Base-by-base conservation (phyloP, 2,329 filamentous ascomycete genomes). In the Talaromyces sp. region DNA sequence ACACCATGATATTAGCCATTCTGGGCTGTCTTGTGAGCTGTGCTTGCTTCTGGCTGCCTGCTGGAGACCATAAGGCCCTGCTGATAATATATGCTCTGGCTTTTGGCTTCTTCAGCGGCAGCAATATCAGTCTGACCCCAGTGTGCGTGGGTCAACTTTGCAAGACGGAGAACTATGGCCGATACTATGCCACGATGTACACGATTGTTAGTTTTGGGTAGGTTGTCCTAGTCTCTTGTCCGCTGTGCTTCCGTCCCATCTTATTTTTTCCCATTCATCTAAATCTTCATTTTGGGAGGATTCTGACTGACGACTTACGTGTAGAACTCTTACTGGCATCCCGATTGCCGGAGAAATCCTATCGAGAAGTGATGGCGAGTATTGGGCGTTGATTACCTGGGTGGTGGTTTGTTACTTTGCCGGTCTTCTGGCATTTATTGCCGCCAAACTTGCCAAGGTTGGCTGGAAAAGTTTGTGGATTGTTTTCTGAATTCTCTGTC, bases 101-200 rank as follows among this genome's bases (percentile, higher is more conserved):
- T 1, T 95, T 96, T 73, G 93, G 93, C 0, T 93, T 96, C 72
- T 87, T 87, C 1, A 91, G 87, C 52, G 93, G 93, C 1, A 90
- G 87, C 60, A 91, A 92, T 70, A 93, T 97, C 71, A 88, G 86
- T 16, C 82, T 97, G 65, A 91, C 90, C 0, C 92, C 93, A 0
- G 93, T 96, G 0, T 94, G 92, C 72, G 87, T 97, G 13, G 90
- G 91, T 0, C 87, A 90, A 74, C 82, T 96, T 56, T 96, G 92
- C 76, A 87, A 88, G 70, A 95, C 90, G 13, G 87, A 92, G 70
- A 82, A 93, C 60, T 96, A 96, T 72, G 92, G 92, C 0, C 82
- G 91, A 6, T 94, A 95, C 75, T 96, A 95, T 72, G 90, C 92
- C 8, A 95, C 91, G 0, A 88, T 89, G 66, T 96, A 96, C 74